These are phyloP conservation scores for Tuber indicum DNA, from an alignment of 495 filamentous ascomycete genomes.

Conservation along the genomic window DNA sequence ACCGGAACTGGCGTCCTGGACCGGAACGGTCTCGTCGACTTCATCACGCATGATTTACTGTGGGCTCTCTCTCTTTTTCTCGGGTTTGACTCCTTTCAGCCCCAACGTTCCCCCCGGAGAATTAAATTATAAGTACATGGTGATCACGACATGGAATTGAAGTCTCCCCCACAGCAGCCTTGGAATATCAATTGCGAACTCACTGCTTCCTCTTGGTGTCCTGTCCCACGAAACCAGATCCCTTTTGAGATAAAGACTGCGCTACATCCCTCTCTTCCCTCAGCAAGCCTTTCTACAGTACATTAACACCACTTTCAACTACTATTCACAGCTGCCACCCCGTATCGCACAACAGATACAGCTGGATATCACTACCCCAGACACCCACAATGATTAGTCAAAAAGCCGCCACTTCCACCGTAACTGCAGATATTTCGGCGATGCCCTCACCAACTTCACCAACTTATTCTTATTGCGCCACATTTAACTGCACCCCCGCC, in stretches of 20 bases:
- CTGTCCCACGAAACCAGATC: background rate
- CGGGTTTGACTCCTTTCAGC: conserved; percentile 14
- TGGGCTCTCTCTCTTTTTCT: background rate
- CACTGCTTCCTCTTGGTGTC: background rate
- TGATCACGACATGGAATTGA: conserved; percentile 23
- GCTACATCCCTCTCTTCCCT: background rate
- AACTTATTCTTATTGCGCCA: background rate
- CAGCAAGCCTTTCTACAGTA: background rate
- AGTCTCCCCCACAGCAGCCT: conserved; percentile 14
- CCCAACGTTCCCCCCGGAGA: conserved; percentile 17
- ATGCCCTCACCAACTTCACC: background rate
- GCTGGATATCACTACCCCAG: background rate
- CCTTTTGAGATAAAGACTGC: background rate
- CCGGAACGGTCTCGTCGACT: conserved; percentile 38
- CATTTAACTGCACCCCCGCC: background rate
- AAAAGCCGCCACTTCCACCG: background rate
- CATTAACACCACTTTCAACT: background rate
- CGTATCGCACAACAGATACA: background rate
- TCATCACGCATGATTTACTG: conserved; percentile 33
- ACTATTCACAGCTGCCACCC: background rate
- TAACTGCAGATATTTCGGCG: background rate
- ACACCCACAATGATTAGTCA: background rate
- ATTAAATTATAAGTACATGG: conserved; percentile 31
- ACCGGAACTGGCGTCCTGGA: conserved; percentile 34
- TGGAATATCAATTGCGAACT: background rate